Base-by-base conservation (phyloP, 805 yeast species). In the Candida methanosorbosa region DNA sequence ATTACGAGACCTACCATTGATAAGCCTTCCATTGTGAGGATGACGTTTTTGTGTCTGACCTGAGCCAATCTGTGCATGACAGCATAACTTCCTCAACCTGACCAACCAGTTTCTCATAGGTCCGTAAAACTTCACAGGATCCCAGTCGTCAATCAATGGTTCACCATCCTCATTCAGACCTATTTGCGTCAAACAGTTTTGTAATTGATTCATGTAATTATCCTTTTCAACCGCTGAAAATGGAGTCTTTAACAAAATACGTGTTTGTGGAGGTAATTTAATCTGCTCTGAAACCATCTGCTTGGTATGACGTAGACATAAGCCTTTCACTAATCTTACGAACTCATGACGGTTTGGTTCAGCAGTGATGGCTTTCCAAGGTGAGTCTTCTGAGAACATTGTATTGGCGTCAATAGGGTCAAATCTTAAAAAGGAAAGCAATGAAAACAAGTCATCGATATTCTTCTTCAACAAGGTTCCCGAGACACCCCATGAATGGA, bases 401-500 rank as follows among this genome's bases (percentile, higher is more conserved):
- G 52, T 34, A 21, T 48, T 41, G 18, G 27, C 25, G 34, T 63
- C 63, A 43, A 85, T 82, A 0, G 97, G 98, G 25, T 64, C 61
- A 13, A 75, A 52, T 41, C 78, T 65, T 39, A 87, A 54, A 48
- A 85, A 90, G 12, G 74, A 68, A 23, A 88, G 51, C 5, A 86
- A 66, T 0, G 94, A 81, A 29, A 71, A 75, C 32, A 88, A 63
- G 54, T 90, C 96, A 22, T 65, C 54, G 28, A 82, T 57, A 27
- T 74, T 68, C 41, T 71, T 72, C 43, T 78, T 76, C 13, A 87
- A 80, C 0, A 97, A 94, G 0, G 98, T 92, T 6, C 98, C 98
- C 1, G 95, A 84, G 1, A 88, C 96, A 13, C 95, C 97, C 97
- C 97, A 92, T 0, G 95, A 77, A 58, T 92, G 97, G 30, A 75